Percentiles rank a stretch among this genome's conserved stretches.
Conservation (phyloP, 208 protist species). For the Blastocrithidia nonstop region DNA sequence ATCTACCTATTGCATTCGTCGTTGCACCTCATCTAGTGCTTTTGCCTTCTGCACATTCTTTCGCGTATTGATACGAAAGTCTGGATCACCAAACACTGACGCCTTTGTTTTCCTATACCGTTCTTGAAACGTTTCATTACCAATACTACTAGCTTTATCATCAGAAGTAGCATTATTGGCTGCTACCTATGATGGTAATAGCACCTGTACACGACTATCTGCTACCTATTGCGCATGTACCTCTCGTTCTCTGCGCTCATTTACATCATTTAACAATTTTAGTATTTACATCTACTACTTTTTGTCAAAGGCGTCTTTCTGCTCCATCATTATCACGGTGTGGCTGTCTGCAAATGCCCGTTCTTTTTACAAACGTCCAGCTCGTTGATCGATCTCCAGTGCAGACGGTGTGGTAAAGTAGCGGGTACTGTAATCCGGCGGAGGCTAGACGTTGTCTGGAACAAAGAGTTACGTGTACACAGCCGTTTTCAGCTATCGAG, state of each 20-base stretch:
- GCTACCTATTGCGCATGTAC: constrained; percentile 1
- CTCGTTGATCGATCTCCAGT: constrained; percentile 15
- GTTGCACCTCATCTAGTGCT: no score
- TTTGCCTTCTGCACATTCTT: no score
- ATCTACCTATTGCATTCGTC: no score
- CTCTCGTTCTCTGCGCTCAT: constrained; percentile 12
- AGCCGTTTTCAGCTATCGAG: no score
- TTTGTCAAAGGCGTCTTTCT: constrained; percentile 19
- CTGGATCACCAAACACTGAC: no score
- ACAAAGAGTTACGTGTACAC: constrained; percentile 39
- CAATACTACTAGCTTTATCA: no score
- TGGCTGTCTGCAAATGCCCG: constrained; percentile 26
- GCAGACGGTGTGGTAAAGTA: constrained; percentile 63
- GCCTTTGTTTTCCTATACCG: no score
- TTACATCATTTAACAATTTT: constrained; percentile 68
- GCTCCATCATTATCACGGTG: constrained; percentile 6
- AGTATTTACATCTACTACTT: constrained; percentile 50
- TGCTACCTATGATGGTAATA: no score
- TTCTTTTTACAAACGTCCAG: background rate
- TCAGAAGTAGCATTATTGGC: no score
- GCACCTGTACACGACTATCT: no score
- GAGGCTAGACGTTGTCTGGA: constrained; percentile 41
- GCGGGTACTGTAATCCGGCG: constrained; percentile 64
- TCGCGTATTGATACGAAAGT: no score
- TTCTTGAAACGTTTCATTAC: no score